Percentiles rank a stretch among this genome's conserved stretches.
Evolutionary conservation across 176 grass and related monocot genomes (phyloP).

Genomic region (Aegilops sharonensis): DNA sequence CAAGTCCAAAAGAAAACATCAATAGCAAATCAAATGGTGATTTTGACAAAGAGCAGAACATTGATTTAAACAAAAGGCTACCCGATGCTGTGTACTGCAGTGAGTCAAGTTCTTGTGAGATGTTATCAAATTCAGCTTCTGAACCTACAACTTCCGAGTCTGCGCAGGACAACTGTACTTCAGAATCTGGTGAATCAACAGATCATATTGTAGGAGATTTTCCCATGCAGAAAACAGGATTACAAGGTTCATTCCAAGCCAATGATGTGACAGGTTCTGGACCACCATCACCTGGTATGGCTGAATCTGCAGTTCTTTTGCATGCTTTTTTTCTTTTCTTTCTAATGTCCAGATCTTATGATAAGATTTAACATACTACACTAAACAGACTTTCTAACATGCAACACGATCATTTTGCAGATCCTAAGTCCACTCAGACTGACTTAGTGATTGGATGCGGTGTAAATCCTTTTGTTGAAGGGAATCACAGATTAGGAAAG

Average conservation of each 20-base stretch:
- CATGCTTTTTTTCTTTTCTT: not conserved
- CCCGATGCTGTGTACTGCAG: constrained; percentile 1
- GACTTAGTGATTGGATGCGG: not conserved
- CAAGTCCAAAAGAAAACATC: constrained; percentile 33
- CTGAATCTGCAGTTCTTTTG: constrained; percentile 26
- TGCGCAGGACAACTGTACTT: constrained; percentile 25
- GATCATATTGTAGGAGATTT: constrained; percentile 19
- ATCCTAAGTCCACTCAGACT: not conserved
- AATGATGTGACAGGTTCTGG: constrained; percentile 23
- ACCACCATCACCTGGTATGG: constrained; percentile 35
- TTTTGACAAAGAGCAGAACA: constrained; percentile 24
- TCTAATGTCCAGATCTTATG: constrained; percentile 6
- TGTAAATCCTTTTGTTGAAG: constrained; percentile 9
- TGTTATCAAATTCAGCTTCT: constrained; percentile 29
- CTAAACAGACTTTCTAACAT: not conserved
- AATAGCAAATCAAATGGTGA: constrained; percentile 23
- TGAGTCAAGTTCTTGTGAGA: constrained; percentile 26
- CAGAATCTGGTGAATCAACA: constrained; percentile 37
- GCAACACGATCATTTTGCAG: constrained; percentile 32
- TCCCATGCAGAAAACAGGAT: constrained; percentile 37
- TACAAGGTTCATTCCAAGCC: constrained; percentile 3
- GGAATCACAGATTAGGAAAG: constrained; percentile 11
- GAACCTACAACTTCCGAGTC: constrained; percentile 35
- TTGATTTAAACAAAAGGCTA: constrained; percentile 26
- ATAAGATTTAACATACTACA: constrained; percentile 16